phyloP scores from a whole-genome alignment of 345 rosid species.

The Camelina laxa region DNA sequence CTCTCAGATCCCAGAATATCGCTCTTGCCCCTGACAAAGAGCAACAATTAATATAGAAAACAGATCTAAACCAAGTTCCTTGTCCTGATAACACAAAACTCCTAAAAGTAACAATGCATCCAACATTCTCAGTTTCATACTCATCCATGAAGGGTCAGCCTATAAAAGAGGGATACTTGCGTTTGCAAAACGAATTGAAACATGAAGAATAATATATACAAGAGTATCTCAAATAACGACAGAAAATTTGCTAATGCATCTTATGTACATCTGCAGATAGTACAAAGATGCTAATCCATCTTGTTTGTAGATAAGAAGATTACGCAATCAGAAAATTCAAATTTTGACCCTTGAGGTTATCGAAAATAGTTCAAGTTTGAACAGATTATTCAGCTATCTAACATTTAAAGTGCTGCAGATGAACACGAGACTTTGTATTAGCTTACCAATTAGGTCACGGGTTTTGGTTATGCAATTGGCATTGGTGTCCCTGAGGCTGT shows the following conservation, averaged over 20 bases:
- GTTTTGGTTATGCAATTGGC: conserved; percentile 58
- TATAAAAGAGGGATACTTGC: neutral
- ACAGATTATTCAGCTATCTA: conserved; percentile 2
- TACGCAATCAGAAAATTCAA: conserved; percentile 4
- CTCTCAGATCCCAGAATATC: conserved; percentile 92
- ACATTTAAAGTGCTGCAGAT: neutral
- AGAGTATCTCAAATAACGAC: neutral
- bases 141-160: conserved; percentile 13
- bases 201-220: conserved; percentile 5
- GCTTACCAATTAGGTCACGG: conserved; percentile 78
- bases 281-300: neutral
- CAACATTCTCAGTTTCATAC: neutral
- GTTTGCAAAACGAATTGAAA: conserved; percentile 11
- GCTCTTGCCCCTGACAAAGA: conserved; percentile 69
- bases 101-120: neutral
- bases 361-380: conserved; percentile 7
- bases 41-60: conserved; percentile 2
- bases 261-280: neutral
- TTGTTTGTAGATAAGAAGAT: neutral
- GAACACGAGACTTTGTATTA: conserved; percentile 25
- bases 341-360: neutral
- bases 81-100: neutral
- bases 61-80: conserved; percentile 16
- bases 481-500: conserved; percentile 70
- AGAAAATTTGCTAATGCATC: conserved; percentile 1